Evolutionary conservation across 495 filamentous ascomycete species (phyloP).

Genomic region (Extremus antarcticus): DNA sequence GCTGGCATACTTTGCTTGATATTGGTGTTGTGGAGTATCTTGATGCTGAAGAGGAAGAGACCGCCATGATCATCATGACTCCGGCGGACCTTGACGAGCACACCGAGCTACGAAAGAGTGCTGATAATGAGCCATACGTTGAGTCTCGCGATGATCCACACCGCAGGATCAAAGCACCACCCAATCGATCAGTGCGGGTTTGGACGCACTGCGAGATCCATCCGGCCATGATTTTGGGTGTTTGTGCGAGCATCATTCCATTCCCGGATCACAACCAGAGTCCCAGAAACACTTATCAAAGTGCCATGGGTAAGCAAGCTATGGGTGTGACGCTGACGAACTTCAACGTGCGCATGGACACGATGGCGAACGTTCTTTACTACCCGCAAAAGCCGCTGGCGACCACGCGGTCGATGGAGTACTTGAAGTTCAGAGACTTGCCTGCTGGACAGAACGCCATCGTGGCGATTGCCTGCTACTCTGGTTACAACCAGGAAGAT

Average conservation of each 20-base stretch:
- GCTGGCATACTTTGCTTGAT: constrained; percentile 75
- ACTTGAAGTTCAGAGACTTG: constrained; percentile 91
- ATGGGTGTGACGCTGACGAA: constrained; percentile 99
- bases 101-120: constrained; percentile 54
- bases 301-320: constrained; percentile 99
- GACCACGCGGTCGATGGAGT: constrained; percentile 97
- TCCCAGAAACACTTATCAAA: constrained; percentile 97
- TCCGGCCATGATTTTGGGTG: constrained; percentile 95
- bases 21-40: constrained; percentile 85
- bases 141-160: constrained; percentile 55
- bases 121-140: constrained; percentile 35
- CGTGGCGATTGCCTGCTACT: constrained; percentile 93
- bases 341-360: constrained; percentile 92
- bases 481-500: constrained; percentile 99
- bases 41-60: constrained; percentile 96
- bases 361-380: constrained; percentile 97
- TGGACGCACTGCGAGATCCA: constrained; percentile 99
- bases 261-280: constrained; percentile 99
- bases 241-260: constrained; percentile 97
- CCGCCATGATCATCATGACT: constrained; percentile 97
- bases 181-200: constrained; percentile 70
- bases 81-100: constrained; percentile 75
- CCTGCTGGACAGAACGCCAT: constrained; percentile 98
- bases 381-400: constrained; percentile 97
- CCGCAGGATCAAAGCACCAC: constrained; percentile 71